Evolutionary conservation across 495 filamentous ascomycete genomes (phyloP), one percentile per base, ranked within the genome.

Genomic region (Xylaria cubensis): DNA sequence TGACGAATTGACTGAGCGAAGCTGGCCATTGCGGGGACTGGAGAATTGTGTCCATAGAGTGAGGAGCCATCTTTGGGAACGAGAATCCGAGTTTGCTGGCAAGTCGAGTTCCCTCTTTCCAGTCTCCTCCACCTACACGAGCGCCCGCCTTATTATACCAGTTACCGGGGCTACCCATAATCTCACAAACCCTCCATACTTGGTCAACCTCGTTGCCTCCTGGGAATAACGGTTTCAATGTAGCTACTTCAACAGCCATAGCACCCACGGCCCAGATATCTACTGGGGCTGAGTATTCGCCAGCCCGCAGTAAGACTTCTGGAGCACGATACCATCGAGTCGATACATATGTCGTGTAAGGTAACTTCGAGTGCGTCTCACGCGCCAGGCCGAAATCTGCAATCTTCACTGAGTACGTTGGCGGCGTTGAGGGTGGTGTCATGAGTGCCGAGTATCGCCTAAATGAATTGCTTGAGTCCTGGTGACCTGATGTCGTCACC

Each of bases 241-340:
- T 99, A 13, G 97, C 97, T 75, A 99, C 93, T 79, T 99, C 97
- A 2, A 99, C 97, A 8, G 97, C 96, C 97, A 99, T 99, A n/a
- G 97, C 97, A 78, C 97, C 97, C 55, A 99, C 87, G 13, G 92
- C 97, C 97, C 97, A 99, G 78, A 99, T 98, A 80, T 99, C 97
- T 6, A 99, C 97, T 0, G 97, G 97, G 0, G 97, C 93, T 0
- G 95, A 98, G 83, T 99, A 99, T 80, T 98, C 94, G 59, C 97
- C 97, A 10, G 97, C 97, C 73, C 97, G 90, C 41, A 99, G 84
- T 42, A 99, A 86, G 1, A 99, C 97, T 76, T 99, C 97, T 0
- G 97, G 97, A 6, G 97, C 97, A 59, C 97, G 93, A 77, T 99
- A 99, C 97, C 97, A 99, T 74, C 97, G 84, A 6, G 97, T 99